Evolutionary conservation across 2,329 filamentous ascomycete genomes (phyloP).

Genomic region (Ascochyta lentis): DNA sequence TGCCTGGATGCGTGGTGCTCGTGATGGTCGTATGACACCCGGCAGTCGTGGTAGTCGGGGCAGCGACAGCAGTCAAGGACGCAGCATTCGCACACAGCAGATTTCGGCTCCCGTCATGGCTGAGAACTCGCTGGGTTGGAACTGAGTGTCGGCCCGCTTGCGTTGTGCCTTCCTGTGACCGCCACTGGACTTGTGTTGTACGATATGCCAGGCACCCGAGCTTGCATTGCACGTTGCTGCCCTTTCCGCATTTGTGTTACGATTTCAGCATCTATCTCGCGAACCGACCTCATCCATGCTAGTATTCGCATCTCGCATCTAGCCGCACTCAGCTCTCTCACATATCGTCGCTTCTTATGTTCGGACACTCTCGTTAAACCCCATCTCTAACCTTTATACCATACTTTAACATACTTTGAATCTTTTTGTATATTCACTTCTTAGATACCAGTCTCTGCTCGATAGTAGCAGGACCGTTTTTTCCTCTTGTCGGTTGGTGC

Average conservation of each 20-base stretch:
- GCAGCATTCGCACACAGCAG: slow-evolving; percentile 69
- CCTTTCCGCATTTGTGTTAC: slow-evolving; percentile 16
- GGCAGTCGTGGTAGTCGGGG: slow-evolving; percentile 50
- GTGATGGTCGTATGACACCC: slow-evolving; percentile 49
- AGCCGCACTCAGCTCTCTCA: slow-evolving; percentile 22
- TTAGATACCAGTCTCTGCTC: slow-evolving; percentile 52
- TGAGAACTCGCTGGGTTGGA: slow-evolving; percentile 96
- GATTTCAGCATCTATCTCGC: slow-evolving; percentile 13
- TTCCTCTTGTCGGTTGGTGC: slow-evolving; percentile 34
- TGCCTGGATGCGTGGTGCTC: slow-evolving; percentile 56
- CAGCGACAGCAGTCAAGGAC: slow-evolving; percentile 67
- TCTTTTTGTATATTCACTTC: slow-evolving; percentile 44
- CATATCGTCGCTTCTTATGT: slow-evolving; percentile 28
- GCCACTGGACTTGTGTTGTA: slow-evolving; percentile 20
- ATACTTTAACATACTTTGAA: slow-evolving; percentile 38
- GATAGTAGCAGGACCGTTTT: slow-evolving; percentile 44
- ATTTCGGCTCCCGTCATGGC: slow-evolving; percentile 91
- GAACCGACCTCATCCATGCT: slow-evolving; percentile 25
- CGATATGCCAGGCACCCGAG: slow-evolving; percentile 26
- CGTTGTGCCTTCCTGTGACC: not conserved
- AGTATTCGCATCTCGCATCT: slow-evolving; percentile 23
- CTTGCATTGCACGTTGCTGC: not conserved
- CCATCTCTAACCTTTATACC: slow-evolving; percentile 37
- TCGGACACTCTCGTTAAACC: slow-evolving; percentile 47
- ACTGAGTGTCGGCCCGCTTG: slow-evolving; percentile 60